Percentiles rank a stretch among this genome's conserved stretches.
Conservation (phyloP, 208 protist species). For the Trypanosoma mega region DNA sequence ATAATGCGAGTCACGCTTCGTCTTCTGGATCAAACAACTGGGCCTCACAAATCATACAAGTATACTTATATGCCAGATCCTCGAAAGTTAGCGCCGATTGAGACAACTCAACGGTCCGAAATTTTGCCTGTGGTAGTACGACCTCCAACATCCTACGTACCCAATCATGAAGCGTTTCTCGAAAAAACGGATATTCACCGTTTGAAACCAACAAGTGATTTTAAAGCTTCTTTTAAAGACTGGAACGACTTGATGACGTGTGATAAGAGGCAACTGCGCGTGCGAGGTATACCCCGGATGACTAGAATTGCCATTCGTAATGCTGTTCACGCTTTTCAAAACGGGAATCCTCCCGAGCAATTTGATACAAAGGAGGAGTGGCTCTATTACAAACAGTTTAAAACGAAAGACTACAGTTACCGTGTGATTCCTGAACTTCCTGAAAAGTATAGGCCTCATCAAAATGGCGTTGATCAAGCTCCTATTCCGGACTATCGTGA, state of each 20-base stretch:
- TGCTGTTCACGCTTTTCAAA: constrained; percentile 81
- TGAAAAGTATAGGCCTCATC: constrained; percentile 91
- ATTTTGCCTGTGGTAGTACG: constrained; percentile 82
- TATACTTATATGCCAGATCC: constrained; percentile 93
- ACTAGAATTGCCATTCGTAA: constrained; percentile 69
- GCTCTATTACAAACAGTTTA: constrained; percentile 92
- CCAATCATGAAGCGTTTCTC: constrained; percentile 89
- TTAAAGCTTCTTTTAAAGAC: constrained; percentile 88
- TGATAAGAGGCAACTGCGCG: constrained; percentile 72
- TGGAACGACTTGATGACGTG: constrained; percentile 93
- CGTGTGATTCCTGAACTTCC: constrained; percentile 87
- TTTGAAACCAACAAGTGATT: constrained; percentile 80
- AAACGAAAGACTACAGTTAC: constrained; percentile 89
- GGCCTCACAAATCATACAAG: constrained; percentile 90
- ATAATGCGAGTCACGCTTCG: constrained; percentile 16
- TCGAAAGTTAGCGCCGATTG: constrained; percentile 88
- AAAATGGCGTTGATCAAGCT: constrained; percentile 87
- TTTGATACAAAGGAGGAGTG: constrained; percentile 92
- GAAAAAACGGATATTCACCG: constrained; percentile 83
- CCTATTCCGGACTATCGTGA: constrained; percentile 87
- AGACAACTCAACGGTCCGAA: constrained; percentile 72
- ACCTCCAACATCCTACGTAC: constrained; percentile 84
- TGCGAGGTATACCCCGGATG: constrained; percentile 71
- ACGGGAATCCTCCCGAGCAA: constrained; percentile 82
- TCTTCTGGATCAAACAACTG: constrained; percentile 72